Conservation (phyloP, 768 basidiomycete genomes). For the Lentinus tigrinus region DNA sequence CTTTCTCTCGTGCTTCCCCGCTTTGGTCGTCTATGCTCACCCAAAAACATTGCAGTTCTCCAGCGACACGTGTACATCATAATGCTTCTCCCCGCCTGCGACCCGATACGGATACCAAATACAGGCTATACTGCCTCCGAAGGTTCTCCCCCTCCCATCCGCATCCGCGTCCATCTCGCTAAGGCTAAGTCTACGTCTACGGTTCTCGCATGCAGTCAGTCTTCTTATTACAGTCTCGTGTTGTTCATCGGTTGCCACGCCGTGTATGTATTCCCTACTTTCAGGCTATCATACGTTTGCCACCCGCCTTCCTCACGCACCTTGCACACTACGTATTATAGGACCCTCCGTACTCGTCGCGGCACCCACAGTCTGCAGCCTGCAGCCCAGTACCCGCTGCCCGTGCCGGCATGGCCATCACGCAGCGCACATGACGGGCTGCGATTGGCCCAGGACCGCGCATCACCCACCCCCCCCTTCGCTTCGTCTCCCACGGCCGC, state of each 20-base stretch:
- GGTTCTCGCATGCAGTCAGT: not conserved
- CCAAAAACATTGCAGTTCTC: conserved; percentile 7
- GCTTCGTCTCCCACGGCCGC: too few species aligned
- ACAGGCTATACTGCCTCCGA: not conserved
- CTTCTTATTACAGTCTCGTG: not conserved
- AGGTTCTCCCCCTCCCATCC: not conserved
- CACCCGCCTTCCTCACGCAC: not conserved
- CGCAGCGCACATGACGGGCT: too few species aligned
- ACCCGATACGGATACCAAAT: conserved; percentile 1
- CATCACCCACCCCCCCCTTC: too few species aligned
- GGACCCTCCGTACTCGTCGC: not conserved
- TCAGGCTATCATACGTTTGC: not conserved
- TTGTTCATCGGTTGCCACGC: not conserved
- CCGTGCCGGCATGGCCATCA: too few species aligned
- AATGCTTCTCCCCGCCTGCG: not conserved
- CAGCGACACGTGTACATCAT: conserved; percentile 12
- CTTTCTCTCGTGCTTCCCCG: not conserved
- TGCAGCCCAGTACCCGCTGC: too few species aligned
- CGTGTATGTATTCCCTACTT: not conserved
- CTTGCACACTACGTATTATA: not conserved
- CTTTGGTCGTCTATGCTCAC: conserved; percentile 7
- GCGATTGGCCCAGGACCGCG: too few species aligned
- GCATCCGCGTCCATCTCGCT: not conserved
- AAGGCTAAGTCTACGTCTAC: not conserved
- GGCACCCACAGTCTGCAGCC: not conserved